Base-by-base conservation (phyloP, 192 early-diverging fungal species). In the Backusella sp. region DNA sequence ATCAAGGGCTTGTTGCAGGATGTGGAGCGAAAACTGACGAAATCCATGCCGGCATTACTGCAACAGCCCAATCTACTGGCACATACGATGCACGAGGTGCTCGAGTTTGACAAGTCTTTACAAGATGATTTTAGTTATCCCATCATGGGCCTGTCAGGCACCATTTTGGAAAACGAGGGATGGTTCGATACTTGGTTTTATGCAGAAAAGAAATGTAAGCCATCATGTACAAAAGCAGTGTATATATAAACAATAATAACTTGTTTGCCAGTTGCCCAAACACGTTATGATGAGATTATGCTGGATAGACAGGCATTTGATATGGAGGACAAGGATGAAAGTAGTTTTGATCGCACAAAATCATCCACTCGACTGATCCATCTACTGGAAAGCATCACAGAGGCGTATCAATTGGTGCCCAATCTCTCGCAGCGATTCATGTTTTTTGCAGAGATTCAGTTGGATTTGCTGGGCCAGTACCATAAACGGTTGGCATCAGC, bases 121-220 rank as follows among this genome's bases (percentile, higher is more conserved):
- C 86, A 87, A 21, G 88, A 91, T 3, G 84, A 87, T 15, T 92
- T 90, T 76, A 84, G 84, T 26, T 91, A 90, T 75, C 83, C 87
- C 11, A 37, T 30, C 2, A 23, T 67, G 9, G 73, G 32, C 23
- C 39, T 78, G 6, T 44, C 78, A 4, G 32, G 69, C 35, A 75
- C 84, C 3, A 87, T 92, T n/a, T 82, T 91, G 34, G 76, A 81
- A 35, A 89, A 92, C 17, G 49, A 69, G 15, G 86, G 79, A 21
- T 83, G 88, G 79, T 92, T 92, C 78, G 85, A 85, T 6, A 86
- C 89, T 6, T 94, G 93, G 93, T 79, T 94, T 30, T 82, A 87
- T 46, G 85, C 88, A 4, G 93, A 93, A 73, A 90, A 89, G 42
- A 79, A 85, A 14, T 89, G 88, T 90, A 88, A 70, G 81, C 34